Base-by-base conservation (phyloP, 371 early-diverging fungal species). In the Syncephalis fuscata region DNA sequence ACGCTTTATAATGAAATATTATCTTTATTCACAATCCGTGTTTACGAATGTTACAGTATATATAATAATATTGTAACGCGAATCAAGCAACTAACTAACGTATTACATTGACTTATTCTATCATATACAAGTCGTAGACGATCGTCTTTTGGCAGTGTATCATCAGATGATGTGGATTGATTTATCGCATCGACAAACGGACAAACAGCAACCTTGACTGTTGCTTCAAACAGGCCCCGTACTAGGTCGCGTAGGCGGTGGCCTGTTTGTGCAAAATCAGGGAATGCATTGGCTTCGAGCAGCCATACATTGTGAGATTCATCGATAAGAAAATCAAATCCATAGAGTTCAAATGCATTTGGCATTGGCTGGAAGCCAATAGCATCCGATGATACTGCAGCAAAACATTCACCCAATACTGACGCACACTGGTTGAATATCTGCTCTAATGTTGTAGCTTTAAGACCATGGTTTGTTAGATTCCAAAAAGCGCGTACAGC, bases 241-340 rank as follows among this genome's bases (percentile, higher is more conserved):
- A 81, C 70, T 11, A 76, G 56, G 39, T 64, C 63, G 47, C 70
- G 66, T 11, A 81, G 54, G 16, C 59, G 50, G 24, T 55, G 55
- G 17, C 82, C 81, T 2, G 82, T 80, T 53, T 81, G 82, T 50
- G 77, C 77, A 51, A 81, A 81, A 57, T 80, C 82, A 9, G 82
- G 82, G 46, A 70, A 80, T 65, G 82, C 79, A 53, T 81, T 81
- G 19, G 81, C 76, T 51, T 81, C 81, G 38, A 81, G 60, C 47
- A 78, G 66, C 38, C 66, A 69, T 0, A 67, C 74, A 5, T 64
- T 59, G 24, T 55, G 57, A 10, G 70, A 56, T 22, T 70, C 60
- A 50, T 81, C 79, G 4, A 81, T 63, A 49, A 80, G 40, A 50
- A 81, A 81, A 51, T 80, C 82, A 39, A 81, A 64, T 10, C 82